These are phyloP conservation scores for Cladosporium velox DNA, from an alignment of 2,329 filamentous ascomycete species.

Conservation along the genomic window DNA sequence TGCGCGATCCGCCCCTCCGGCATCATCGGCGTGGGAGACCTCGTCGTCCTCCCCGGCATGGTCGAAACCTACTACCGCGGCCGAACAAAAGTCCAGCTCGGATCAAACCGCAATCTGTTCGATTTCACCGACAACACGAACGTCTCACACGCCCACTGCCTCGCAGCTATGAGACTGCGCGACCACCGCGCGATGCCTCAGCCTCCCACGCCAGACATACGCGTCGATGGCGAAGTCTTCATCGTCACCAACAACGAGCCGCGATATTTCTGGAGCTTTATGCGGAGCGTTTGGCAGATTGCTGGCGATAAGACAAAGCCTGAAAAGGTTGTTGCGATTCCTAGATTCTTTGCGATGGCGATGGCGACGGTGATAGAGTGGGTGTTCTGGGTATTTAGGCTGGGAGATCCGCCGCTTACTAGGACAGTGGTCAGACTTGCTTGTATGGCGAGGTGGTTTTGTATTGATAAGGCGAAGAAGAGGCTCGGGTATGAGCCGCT, in stretches of 20 bases:
- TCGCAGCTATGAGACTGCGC: background rate
- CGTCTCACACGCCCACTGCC: conserved; percentile 38
- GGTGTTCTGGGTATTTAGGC: background rate
- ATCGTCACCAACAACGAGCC: conserved; percentile 54
- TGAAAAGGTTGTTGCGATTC: background rate
- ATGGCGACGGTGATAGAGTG: background rate
- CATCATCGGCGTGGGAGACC: too few species aligned
- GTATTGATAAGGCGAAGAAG: background rate
- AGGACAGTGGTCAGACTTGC: background rate
- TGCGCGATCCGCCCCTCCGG: too few species aligned
- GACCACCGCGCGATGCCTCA: conserved; percentile 23
- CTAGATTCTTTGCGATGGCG: background rate
- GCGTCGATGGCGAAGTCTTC: conserved; percentile 53
- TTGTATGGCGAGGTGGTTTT: background rate
- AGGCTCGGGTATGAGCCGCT: background rate
- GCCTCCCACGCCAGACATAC: conserved; percentile 47
- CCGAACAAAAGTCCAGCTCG: conserved; percentile 54
- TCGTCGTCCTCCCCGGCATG: conserved; percentile 42
- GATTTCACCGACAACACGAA: conserved; percentile 57
- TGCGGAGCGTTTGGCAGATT: background rate
- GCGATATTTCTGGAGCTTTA: conserved; percentile 50
- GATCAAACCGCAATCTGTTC: conserved; percentile 55
- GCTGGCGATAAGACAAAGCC: background rate
- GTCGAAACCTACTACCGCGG: conserved; percentile 47
- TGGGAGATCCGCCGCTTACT: background rate